Conservation (phyloP, 352 stramenopile species). For the Elongisporangium anandrum region DNA sequence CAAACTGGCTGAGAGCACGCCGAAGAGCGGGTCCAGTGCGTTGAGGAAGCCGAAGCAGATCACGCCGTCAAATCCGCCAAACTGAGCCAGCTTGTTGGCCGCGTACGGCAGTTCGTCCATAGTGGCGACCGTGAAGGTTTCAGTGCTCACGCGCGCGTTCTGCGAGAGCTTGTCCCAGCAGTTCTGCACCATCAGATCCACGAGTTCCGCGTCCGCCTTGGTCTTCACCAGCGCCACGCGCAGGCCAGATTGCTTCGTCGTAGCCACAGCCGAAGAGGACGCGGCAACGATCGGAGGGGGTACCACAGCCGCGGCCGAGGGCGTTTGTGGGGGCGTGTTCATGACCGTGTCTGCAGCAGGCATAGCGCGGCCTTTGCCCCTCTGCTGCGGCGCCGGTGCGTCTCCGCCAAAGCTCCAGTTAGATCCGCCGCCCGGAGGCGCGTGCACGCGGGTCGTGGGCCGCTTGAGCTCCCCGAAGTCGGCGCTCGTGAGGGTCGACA, state of each 20-base stretch:
- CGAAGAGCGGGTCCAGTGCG: slow-evolving; percentile 59
- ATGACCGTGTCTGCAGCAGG: not conserved
- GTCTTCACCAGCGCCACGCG: slow-evolving; percentile 77
- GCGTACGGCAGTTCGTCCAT: slow-evolving; percentile 78
- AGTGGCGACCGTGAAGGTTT: slow-evolving; percentile 67
- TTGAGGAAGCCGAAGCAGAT: slow-evolving; percentile 81
- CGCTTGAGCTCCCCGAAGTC: slow-evolving; percentile 84
- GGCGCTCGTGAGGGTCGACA: slow-evolving; percentile 82
- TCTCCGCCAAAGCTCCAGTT: slow-evolving; percentile 71
- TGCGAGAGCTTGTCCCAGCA: slow-evolving; percentile 40
- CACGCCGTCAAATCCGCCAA: slow-evolving; percentile 63
- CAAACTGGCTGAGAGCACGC: slow-evolving; percentile 44
- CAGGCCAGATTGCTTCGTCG: slow-evolving; percentile 9
- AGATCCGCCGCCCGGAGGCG: slow-evolving; percentile 71
- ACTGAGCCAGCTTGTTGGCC: slow-evolving; percentile 73
- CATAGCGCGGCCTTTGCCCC: slow-evolving; percentile 31
- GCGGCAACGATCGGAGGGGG: slow-evolving; percentile 6
- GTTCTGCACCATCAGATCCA: slow-evolving; percentile 69
- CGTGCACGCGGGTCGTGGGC: slow-evolving; percentile 77
- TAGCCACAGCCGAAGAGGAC: slow-evolving; percentile 2
- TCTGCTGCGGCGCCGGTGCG: slow-evolving; percentile 18
- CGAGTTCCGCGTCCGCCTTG: slow-evolving; percentile 61
- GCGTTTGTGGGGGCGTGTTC: slow-evolving; percentile 1
- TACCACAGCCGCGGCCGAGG: slow-evolving; percentile 15
- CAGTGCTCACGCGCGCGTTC: slow-evolving; percentile 24